These are phyloP conservation scores for Hura crepitans DNA, from an alignment of 441 rosid genomes.

Conservation along the genomic window DNA sequence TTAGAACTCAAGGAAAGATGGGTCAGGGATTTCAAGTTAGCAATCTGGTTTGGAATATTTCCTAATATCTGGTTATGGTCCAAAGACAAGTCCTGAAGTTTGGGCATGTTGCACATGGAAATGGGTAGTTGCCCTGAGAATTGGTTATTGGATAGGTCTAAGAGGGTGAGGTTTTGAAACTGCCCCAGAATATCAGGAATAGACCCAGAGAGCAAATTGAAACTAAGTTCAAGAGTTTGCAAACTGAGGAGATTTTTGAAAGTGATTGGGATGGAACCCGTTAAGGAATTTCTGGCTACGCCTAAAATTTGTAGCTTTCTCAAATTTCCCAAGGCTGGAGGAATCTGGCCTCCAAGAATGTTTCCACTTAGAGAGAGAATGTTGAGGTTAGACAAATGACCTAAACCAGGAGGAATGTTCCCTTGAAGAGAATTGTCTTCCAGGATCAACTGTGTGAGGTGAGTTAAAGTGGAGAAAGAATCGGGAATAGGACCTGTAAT, in stretches of 20 bases:
- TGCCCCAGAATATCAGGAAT: constrained; percentile 56
- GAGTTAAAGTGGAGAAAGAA: constrained; percentile 43
- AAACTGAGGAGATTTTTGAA: constrained; percentile 43
- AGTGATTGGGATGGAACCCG: constrained; percentile 65
- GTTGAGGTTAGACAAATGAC: constrained; percentile 45
- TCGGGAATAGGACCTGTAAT: constrained; percentile 77
- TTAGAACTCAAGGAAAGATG: constrained; percentile 61
- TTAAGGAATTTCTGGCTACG: constrained; percentile 55
- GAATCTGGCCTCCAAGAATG: constrained; percentile 58
- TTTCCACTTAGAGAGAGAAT: constrained; percentile 65
- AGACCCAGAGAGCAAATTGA: constrained; percentile 60
- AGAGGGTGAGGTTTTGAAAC: constrained; percentile 45
- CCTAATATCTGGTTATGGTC: constrained; percentile 64
- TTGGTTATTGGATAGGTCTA: constrained; percentile 65
- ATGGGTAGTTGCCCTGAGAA: constrained; percentile 57
- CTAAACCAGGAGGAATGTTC: constrained; percentile 55
- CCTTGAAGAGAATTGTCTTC: constrained; percentile 78
- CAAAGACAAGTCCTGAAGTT: constrained; percentile 59
- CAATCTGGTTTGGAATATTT: constrained; percentile 57
- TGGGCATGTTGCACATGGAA: constrained; percentile 55
- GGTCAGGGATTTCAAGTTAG: constrained; percentile 57
- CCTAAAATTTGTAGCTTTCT: constrained; percentile 40
- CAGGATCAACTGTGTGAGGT: constrained; percentile 53
- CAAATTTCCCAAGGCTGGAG: constrained; percentile 57
- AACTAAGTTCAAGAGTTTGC: constrained; percentile 77